Base-by-base conservation (phyloP, 2,329 filamentous ascomycete genomes). In the Paracorniculantispora psalliotae region DNA sequence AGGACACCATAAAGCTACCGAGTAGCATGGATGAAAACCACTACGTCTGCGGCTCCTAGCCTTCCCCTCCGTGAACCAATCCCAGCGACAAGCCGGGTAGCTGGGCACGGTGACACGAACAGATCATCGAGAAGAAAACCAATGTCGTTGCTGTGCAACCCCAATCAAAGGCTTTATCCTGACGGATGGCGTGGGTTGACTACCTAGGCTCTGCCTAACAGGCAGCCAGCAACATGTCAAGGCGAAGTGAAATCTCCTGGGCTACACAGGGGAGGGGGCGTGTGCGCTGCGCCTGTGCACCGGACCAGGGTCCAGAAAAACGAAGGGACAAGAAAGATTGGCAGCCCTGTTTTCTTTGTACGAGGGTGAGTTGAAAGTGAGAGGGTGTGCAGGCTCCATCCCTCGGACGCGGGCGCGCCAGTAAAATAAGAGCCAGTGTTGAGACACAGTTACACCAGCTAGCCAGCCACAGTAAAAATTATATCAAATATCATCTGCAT, bases 321-420 rank as follows among this genome's bases (percentile, higher is more conserved):
- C n/a, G n/a, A 15, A 15, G 33, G 33, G 12, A 37, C 12, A 5
- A 37, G 33, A 37, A 15, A 15, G 17, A 33, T 12, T 7, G 30
- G 30, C 30, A 33, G 33, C 33, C 33, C 33, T 37, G 41, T 15
- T 15, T 19, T 39, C 21, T 28, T 39, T 47, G 52, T 55, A 30
- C 41, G 21, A 55, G 41, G 41, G 52, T 55, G 43, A 55, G 43
- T 28, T 15, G 30, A 37, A 47, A 35, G 52, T 55, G 52, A 55
- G 41, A 2, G 17, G 23, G 15, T 37, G 33, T 12, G 33, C 33
- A 37, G 4, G 12, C 10, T 37, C 10, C 33, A 37, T 37, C 10
- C 7, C 5, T 15, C 33, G 4, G 3, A 12, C 4, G 33, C 10
- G 10, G 6, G 5, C 33, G 33, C 33, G 33, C 33, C n/a, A n/a